Evolutionary conservation across 768 basidiomycete genomes (phyloP), one percentile per base, ranked within the genome.

Genomic region (Heimioporus sp.): DNA sequence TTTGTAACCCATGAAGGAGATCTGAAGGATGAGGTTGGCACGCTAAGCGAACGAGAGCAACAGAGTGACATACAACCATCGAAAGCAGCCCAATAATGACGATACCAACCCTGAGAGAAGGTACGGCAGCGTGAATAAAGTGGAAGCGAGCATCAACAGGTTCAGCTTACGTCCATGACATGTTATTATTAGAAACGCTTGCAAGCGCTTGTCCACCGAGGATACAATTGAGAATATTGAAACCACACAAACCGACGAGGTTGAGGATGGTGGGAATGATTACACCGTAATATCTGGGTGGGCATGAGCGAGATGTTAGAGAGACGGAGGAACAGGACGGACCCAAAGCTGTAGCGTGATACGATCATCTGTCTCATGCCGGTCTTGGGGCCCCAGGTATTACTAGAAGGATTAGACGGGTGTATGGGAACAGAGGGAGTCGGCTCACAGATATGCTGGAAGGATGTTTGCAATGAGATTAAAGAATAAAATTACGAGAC

Each of bases 341-440:
- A 78, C 77, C 81, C 81, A 57, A 81, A 81, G 49, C 70, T 78
- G 62, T 81, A 85, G 21, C 81, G 70, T 3, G 90, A 84, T 40
- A 82, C 79, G 20, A 90, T 81, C 88, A 94, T 91, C 59, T 92
- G 86, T 17, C 90, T 79, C 62, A 86, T 79, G 11, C 93, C 93
- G 1, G 87, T 72, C 64, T 83, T 85, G 0, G 91, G 88, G 11
- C 91, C 89, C 70, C 88, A 90, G 4, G 84, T 82, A n/a, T 80
- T 69, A 52, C 79, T 80, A 46, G 11, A 20, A 2, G 11, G 17
- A 19, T 68, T 3, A 31, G 54, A 16, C 12, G 1, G 2, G 9
- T 12, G 28, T 12, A 11, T 2, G 16, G 15, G 30, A 28, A 42
- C 17, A 39, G 17, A 38, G 48, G 21, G 20, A 17, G 44, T 43